These are phyloP conservation scores for Phytophthora megakarya DNA, from an alignment of 352 stramenopile genomes.

Conservation along the genomic window DNA sequence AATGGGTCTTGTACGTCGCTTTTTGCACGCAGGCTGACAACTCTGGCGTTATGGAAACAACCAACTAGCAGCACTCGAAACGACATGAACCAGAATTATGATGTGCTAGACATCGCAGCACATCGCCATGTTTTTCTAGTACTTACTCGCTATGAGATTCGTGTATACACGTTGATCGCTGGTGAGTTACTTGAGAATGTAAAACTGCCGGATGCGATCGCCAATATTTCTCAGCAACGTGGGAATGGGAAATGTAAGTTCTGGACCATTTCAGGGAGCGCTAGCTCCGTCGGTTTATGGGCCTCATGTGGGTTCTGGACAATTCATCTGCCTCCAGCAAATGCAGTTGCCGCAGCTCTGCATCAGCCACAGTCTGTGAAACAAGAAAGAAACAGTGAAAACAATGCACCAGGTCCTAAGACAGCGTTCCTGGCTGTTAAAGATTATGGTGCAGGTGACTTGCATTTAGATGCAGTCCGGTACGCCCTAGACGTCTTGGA, in stretches of 20 bases:
- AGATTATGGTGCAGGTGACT: constrained; percentile 51
- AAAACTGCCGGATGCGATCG: constrained; percentile 32
- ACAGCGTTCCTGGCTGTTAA: constrained; percentile 51
- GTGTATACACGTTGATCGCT: constrained; percentile 61
- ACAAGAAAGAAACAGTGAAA: constrained; percentile 7
- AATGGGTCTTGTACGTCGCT: constrained; percentile 26
- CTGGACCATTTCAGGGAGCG: constrained; percentile 53
- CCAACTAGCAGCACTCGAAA: neutral
- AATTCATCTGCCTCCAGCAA: constrained; percentile 58
- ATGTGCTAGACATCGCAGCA: constrained; percentile 38
- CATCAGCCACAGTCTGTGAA: constrained; percentile 12
- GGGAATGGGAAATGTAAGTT: constrained; percentile 37
- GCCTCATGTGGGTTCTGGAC: constrained; percentile 63
- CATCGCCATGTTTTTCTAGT: constrained; percentile 38
- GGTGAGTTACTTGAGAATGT: constrained; percentile 49
- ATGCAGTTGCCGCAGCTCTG: constrained; percentile 39
- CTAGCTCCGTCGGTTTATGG: constrained; percentile 67
- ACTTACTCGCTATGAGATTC: constrained; percentile 28
- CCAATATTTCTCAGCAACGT: constrained; percentile 3
- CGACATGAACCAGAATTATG: constrained; percentile 1
- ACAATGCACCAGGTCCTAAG: constrained; percentile 21
- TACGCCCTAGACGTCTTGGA: constrained; percentile 72
- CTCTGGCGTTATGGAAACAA: constrained; percentile 33
- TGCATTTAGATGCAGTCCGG: constrained; percentile 59
- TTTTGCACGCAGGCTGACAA: constrained; percentile 31